Conservation (phyloP, 768 basidiomycete genomes). For the Tricholoma furcatifolium region DNA sequence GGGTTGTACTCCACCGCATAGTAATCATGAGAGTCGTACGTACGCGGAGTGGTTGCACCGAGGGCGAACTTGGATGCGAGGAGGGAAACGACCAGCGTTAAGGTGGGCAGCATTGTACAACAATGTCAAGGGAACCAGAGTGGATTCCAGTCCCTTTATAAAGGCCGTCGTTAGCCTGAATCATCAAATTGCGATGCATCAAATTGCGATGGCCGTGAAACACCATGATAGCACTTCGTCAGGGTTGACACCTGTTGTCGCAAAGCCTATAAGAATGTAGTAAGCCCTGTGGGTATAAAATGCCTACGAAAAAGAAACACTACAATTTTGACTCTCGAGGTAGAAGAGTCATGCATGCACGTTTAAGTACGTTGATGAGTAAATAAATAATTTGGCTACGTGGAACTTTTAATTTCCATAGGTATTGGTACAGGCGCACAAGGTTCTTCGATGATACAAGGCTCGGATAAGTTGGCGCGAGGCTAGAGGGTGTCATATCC, state of each 20-base stretch:
- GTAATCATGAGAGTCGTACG: constrained; percentile 72
- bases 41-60: constrained; percentile 43
- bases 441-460: no score
- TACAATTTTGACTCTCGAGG: no score
- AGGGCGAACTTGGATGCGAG: constrained; percentile 27
- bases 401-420: no score
- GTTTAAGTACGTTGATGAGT: no score
- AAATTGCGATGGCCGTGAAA: constrained; percentile 14
- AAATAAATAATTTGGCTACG: no score
- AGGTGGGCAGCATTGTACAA: constrained; percentile 29
- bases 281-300: no score
- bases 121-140: constrained; percentile 10
- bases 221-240: background rate
- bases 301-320: no score
- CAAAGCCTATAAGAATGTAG: background rate
- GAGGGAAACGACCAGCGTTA: constrained; percentile 30
- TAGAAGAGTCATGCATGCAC: no score
- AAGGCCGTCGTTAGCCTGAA: constrained; percentile 3
- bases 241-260: background rate
- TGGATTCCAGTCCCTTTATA: background rate
- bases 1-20: constrained; percentile 76
- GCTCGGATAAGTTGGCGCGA: background rate
- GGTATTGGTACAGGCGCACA: no score
- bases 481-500: constrained; percentile 13
- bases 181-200: constrained; percentile 10